phyloP scores from a whole-genome alignment of 768 basidiomycete species.

The Rickenella mellea region DNA sequence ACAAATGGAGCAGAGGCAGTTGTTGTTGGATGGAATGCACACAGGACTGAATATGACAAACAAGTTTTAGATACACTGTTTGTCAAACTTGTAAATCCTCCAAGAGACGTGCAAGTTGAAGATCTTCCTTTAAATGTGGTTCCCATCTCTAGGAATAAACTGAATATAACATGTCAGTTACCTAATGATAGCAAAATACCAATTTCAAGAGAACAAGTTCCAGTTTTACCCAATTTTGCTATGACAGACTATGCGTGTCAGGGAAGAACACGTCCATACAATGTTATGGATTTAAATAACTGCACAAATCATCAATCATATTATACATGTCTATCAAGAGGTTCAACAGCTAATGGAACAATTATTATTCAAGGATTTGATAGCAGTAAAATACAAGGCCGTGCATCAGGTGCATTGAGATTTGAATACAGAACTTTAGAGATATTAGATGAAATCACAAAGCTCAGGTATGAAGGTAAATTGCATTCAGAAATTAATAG shows the following conservation, averaged over 20 bases:
- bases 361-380: constrained; percentile 20
- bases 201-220: constrained; percentile 17
- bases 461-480: constrained; percentile 11
- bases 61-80: constrained; percentile 19
- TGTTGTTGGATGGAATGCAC: constrained; percentile 19
- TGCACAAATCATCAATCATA: constrained; percentile 17
- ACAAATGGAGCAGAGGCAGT: constrained; percentile 25
- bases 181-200: constrained; percentile 8
- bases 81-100: constrained; percentile 18
- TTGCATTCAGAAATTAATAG: constrained; percentile 11
- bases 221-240: constrained; percentile 19
- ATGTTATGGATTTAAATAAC: constrained; percentile 20
- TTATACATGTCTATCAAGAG: constrained; percentile 22
- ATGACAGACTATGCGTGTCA: constrained; percentile 28
- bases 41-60: constrained; percentile 5
- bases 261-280: constrained; percentile 19
- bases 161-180: constrained; percentile 7
- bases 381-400: constrained; percentile 14
- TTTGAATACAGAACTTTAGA: constrained; percentile 27
- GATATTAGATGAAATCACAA: constrained; percentile 25
- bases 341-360: constrained; percentile 19
- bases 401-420: constrained; percentile 17
- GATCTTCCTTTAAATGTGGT: constrained; percentile 24
- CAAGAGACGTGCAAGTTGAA: constrained; percentile 13
- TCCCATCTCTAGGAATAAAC: constrained; percentile 8